Evolutionary conservation across 441 rosid species (phyloP), one percentile per base, ranked within the genome.

Genomic region (Pelargonium australe): DNA sequence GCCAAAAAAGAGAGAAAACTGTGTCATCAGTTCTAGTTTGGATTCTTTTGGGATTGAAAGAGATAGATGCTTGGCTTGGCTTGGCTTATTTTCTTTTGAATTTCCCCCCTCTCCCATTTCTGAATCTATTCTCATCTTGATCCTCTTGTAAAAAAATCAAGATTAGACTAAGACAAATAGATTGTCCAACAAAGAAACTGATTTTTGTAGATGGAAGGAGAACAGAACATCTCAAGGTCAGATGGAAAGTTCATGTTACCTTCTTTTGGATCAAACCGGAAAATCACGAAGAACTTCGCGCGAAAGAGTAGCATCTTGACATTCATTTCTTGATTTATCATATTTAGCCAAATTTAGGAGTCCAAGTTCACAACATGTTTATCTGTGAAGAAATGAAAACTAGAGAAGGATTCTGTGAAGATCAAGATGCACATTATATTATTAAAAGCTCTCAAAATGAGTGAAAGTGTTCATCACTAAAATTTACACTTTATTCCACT

Each of bases 11-110:
- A 49, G 14, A 49, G 57, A 49, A 3, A 13, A 13, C 57, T 49
- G 11, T 49, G n/a, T 49, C 57, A 49, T 49, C 57, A 49, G 16
- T 49, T 49, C 5, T 49, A 11, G 57, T 11, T 49, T 49, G 57
- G 57, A 49, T 49, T 49, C 57, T 49, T 49, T 12, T 49, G 57
- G 57, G 57, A 49, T 49, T 49, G 57, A 49, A 11, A 49, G 57
- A 49, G 55, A 49, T 49, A 13, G 57, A 13, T 49, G 5, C 57
- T 49, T 49, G 57, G 14, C n/a, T 13, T 49, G 11, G 23, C 23
- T 20, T 20, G 23, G 0, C 23, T 20, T 20, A 20, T 49, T 49
- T n/a, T 11, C 3, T 4, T 16, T 11, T 44, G 49, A 44, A 7
- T 44, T 4, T 25, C 2, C 31, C 31, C 31, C 31, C 31, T 1